Percentiles rank a stretch among this genome's conserved stretches.
Conservation (phyloP, 192 early-diverging fungal genomes). For the Gamsiella multidivaricata region DNA sequence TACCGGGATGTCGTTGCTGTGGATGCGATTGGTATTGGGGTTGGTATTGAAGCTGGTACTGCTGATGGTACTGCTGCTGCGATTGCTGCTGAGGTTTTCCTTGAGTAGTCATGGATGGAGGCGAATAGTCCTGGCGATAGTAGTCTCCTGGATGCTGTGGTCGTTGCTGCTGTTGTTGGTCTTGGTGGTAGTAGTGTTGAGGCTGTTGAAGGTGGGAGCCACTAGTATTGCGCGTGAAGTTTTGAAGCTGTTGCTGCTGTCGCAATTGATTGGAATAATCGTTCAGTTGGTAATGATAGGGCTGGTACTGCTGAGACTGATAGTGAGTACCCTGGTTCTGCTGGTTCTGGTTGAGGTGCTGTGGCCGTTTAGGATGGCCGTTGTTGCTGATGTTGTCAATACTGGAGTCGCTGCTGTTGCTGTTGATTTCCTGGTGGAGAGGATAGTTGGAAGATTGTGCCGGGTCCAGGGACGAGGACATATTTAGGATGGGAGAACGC, state of each 20-base stretch:
- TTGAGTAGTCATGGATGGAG: not conserved
- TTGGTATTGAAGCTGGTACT: not conserved
- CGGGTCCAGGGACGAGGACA: constrained; percentile 30
- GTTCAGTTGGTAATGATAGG: constrained; percentile 7
- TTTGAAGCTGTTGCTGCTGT: constrained; percentile 3
- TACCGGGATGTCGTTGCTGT: constrained; percentile 14
- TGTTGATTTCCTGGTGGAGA: constrained; percentile 5
- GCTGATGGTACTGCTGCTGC: constrained; percentile 14
- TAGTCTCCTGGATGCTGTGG: constrained; percentile 5
- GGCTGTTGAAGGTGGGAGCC: not conserved
- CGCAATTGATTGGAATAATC: constrained; percentile 1
- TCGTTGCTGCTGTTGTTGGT: constrained; percentile 10
- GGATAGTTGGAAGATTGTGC: constrained; percentile 4
- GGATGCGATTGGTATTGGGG: constrained; percentile 5
- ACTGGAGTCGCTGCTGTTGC: not conserved
- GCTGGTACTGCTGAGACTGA: constrained; percentile 2
- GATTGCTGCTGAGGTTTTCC: constrained; percentile 1
- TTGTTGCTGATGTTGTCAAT: constrained; percentile 7
- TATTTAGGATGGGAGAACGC: not conserved
- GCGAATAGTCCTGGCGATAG: not conserved
- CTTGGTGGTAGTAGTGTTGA: constrained; percentile 1
- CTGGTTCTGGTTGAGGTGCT: constrained; percentile 1
- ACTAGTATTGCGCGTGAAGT: not conserved
- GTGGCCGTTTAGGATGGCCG: constrained; percentile 5
- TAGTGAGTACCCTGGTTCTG: not conserved